Percentiles rank a stretch among this genome's conserved stretches.
Conservation (phyloP, 2,329 filamentous ascomycete genomes). For the Boeremia lycopersici region DNA sequence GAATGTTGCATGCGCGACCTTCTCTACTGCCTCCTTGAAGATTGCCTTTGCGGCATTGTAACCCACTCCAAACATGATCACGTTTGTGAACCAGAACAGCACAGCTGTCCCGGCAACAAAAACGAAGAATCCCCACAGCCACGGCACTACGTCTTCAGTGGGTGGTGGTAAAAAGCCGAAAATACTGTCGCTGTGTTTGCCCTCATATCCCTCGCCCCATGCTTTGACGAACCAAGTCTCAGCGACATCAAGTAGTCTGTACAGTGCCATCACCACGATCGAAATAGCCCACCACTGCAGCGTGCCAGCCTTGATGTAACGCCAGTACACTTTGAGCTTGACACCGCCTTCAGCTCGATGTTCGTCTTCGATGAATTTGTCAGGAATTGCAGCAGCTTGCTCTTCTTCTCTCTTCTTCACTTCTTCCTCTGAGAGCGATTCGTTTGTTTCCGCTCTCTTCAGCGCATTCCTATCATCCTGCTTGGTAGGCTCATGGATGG, state of each 20-base stretch:
- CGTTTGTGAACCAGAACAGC: conserved; percentile 64
- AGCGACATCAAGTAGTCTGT: conserved; percentile 67
- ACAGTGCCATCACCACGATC: conserved; percentile 66
- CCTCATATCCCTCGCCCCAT: conserved; percentile 79
- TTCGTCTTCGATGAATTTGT: conserved; percentile 82
- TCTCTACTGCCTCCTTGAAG: conserved; percentile 73
- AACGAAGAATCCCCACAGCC: conserved; percentile 73
- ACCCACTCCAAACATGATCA: conserved; percentile 75
- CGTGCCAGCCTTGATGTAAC: conserved; percentile 81
- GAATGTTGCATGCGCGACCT: conserved; percentile 81
- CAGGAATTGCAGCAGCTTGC: conserved; percentile 62
- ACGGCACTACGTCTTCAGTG: conserved; percentile 69
- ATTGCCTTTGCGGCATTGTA: conserved; percentile 78
- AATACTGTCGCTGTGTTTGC: conserved; percentile 33
- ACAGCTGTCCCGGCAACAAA: conserved; percentile 53
- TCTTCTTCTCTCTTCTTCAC: conserved; percentile 44
- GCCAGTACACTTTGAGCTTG: conserved; percentile 77
- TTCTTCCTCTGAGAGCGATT: conserved; percentile 44
- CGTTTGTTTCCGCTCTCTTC: conserved; percentile 47
- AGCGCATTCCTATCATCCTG: conserved; percentile 53
- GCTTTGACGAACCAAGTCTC: conserved; percentile 83
- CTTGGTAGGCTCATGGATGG: conserved; percentile 48
- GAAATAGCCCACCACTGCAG: conserved; percentile 74
- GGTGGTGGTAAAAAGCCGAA: conserved; percentile 67
- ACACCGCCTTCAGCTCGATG: conserved; percentile 76